Percentiles rank a stretch among this genome's conserved stretches.
phyloP scores from a whole-genome alignment of 164 flowering plant genomes.

The Umbilicus rupestris region DNA sequence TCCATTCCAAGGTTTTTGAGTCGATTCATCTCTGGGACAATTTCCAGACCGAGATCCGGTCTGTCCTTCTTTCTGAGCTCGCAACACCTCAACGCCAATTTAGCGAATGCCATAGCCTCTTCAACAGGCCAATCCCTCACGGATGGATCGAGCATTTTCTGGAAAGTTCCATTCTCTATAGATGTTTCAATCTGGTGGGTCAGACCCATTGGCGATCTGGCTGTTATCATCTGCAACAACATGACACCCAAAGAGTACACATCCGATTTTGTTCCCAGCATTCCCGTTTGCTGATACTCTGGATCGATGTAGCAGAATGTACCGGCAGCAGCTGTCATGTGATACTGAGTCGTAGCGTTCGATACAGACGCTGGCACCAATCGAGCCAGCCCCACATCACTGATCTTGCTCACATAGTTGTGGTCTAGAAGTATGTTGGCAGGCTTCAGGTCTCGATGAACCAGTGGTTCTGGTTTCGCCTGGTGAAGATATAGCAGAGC shows the following conservation, averaged over 20 bases:
- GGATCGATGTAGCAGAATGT: slow-evolving; percentile 65
- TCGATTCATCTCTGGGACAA: slow-evolving; percentile 40
- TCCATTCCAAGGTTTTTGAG: slow-evolving; percentile 26
- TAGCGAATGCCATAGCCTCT: slow-evolving; percentile 31
- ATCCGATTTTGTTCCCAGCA: slow-evolving; percentile 47
- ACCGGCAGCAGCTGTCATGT: slow-evolving; percentile 52
- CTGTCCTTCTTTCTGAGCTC: slow-evolving; percentile 53
- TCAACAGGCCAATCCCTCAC: slow-evolving; percentile 45
- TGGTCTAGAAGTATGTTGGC: slow-evolving; percentile 50
- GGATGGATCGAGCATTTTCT: slow-evolving; percentile 34
- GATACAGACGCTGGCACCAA: slow-evolving; percentile 42
- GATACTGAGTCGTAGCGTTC: slow-evolving; percentile 32
- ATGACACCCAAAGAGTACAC: slow-evolving; percentile 46
- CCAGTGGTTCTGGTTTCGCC: slow-evolving; percentile 47
- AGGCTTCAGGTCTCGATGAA: slow-evolving; percentile 67
- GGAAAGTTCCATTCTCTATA: slow-evolving; percentile 28
- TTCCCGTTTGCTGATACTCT: slow-evolving; percentile 55
- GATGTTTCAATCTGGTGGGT: slow-evolving; percentile 34
- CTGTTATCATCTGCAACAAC: slow-evolving; percentile 43
- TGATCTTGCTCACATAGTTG: slow-evolving; percentile 36
- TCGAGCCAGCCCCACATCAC: slow-evolving; percentile 55
- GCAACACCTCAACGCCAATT: slow-evolving; percentile 36
- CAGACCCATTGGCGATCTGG: slow-evolving; percentile 43
- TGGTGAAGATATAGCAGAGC: slow-evolving; percentile 51
- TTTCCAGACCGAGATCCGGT: slow-evolving; percentile 32